phyloP scores from a whole-genome alignment of 192 early-diverging fungal species.

The Haplosporangium gracile region DNA sequence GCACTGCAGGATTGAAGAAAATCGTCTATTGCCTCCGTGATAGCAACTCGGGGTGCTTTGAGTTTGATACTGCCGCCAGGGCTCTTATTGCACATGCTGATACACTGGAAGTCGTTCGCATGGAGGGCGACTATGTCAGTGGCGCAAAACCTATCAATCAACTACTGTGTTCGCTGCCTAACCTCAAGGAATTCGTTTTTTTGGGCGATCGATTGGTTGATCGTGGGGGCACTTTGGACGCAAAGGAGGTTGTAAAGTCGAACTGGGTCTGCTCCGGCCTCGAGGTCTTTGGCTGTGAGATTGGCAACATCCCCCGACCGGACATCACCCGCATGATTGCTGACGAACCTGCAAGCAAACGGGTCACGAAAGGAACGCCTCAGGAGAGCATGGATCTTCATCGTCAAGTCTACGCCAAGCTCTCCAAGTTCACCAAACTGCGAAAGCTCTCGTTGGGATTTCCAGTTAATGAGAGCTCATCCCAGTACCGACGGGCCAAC shows the following conservation, averaged over 20 bases:
- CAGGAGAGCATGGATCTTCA: no score
- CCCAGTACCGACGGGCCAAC: no score
- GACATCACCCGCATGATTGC: neutral
- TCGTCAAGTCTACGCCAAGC: no score
- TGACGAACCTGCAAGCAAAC: neutral
- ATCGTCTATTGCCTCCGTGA: neutral
- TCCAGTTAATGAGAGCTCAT: no score
- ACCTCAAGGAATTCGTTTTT: neutral
- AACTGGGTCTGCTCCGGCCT: neutral
- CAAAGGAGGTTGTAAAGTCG: neutral
- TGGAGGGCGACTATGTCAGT: neutral
- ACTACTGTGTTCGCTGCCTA: neutral
- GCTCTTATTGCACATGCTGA: neutral
- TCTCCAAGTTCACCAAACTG: no score
- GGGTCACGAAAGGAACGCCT: no score
- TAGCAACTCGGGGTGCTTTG: neutral
- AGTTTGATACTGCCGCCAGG: neutral
- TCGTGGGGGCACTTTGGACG: neutral
- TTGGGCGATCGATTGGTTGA: neutral
- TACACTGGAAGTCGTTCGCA: neutral
- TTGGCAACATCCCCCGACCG: neutral
- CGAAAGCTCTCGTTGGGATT: no score
- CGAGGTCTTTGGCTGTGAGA: neutral
- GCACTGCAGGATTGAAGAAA: neutral
- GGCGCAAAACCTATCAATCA: neutral